Evolutionary conservation across 805 yeast genomes (phyloP), one percentile per base, ranked within the genome.

Genomic region (Ogataea ramenticola): DNA sequence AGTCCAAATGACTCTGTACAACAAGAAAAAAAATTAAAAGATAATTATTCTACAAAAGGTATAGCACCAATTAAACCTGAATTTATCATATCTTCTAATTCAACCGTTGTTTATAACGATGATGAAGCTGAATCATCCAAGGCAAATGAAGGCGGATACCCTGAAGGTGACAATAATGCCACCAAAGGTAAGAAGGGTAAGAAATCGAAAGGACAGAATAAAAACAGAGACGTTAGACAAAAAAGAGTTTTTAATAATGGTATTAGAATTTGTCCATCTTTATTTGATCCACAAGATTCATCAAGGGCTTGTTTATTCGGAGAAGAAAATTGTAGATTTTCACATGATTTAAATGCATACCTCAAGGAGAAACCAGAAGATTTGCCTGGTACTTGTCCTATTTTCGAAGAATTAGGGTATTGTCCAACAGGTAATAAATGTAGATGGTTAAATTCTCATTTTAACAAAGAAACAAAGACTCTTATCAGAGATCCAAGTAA

Each of bases 401-500:
- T 87, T 3, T 89, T 67, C 58, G 68, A 68, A 30, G 82, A 85
- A 1, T 68, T 87, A 31, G 99, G 99, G 0, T 81, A 78, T 56
- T 93, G 99, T 70, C 96, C 96, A 4, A 76, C 84, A 48, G 99
- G 99, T 0, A 65, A 86, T 54, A 91, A 87, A 61, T 93, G 99
- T 66, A 77, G 96, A 55, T 93, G 96, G 87, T 72, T 93, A 45
- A 67, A 75, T 3, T 76, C 86, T 15, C 98, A 93, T 65, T 74
- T 67, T 56, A 60, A 74, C 51, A 57, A 56, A 29, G 82, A 69
- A 45, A 63, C 71, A 16, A 67, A 65, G 43, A 66, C 61, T 46
- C 61, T 82, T 19, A 47, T 71, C 31, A 70, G 61, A 43, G 80
- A 77, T 56, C 59, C 61, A 40, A 75, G 54, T 1, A 59, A 61